Evolutionary conservation across 2,329 filamentous ascomycete species (phyloP).

Genomic region (Lasiodiplodia sp.): DNA sequence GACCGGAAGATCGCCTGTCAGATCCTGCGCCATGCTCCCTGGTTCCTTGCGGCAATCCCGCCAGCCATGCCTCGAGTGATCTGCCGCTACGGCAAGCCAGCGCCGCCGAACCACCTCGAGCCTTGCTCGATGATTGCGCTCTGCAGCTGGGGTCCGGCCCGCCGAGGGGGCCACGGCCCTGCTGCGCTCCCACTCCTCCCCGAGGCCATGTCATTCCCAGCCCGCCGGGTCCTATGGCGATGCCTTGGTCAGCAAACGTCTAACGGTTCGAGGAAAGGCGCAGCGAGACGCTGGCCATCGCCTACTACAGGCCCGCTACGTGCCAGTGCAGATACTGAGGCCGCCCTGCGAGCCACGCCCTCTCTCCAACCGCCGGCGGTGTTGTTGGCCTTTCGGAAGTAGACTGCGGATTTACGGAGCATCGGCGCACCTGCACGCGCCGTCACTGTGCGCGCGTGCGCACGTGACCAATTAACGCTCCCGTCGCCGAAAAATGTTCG

Average conservation of each 20-base stretch:
- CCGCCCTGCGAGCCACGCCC: conserved; percentile 1
- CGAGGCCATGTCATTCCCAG: not conserved
- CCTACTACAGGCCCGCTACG: not conserved
- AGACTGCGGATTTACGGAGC: conserved; percentile 19
- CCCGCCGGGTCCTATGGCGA: conserved; percentile 12
- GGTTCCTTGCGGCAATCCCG: conserved; percentile 26
- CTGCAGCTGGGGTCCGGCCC: conserved; percentile 22
- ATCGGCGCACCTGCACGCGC: conserved; percentile 2
- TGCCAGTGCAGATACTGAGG: conserved; percentile 18
- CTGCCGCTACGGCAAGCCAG: conserved; percentile 28
- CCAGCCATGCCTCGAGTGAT: conserved; percentile 22
- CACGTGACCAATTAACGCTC: not conserved
- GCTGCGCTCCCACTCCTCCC: conserved; percentile 7
- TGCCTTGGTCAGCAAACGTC: conserved; percentile 1
- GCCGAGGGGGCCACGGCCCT: conserved; percentile 13
- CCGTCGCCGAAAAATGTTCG: conserved; percentile 4
- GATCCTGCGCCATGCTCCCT: conserved; percentile 23
- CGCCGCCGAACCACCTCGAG: conserved; percentile 26
- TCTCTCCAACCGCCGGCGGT: not conserved
- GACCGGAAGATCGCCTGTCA: conserved; percentile 26
- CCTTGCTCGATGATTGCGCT: conserved; percentile 22
- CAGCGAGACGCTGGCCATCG: conserved; percentile 9
- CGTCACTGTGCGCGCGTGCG: not conserved
- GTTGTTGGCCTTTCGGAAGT: conserved; percentile 16
- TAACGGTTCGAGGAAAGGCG: conserved; percentile 28